Conservation (phyloP, 805 yeast species). For the Starmerella tilneyi region DNA sequence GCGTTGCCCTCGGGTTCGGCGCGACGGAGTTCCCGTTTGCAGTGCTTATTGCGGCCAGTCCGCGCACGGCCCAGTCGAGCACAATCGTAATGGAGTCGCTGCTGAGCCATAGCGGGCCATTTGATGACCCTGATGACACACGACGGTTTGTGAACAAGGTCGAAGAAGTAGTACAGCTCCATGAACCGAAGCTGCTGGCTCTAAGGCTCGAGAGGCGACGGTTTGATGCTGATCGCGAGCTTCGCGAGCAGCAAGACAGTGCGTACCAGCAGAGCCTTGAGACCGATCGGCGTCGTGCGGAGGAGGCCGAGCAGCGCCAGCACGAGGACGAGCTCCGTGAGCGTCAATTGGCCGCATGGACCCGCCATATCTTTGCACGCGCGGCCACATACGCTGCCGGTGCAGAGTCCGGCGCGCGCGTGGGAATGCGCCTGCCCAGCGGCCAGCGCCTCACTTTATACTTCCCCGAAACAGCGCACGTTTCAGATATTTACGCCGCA, state of each 20-base stretch:
- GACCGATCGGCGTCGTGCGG: conserved; percentile 44
- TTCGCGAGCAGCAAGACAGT: conserved; percentile 63
- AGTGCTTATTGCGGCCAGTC: conserved; percentile 63
- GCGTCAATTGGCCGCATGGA: conserved; percentile 24
- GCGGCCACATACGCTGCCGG: conserved; percentile 27
- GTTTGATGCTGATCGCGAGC: conserved; percentile 43
- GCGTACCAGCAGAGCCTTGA: conserved; percentile 64
- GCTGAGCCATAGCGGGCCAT: conserved; percentile 34
- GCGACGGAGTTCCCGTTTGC: conserved; percentile 72
- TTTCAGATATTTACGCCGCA: conserved; percentile 61
- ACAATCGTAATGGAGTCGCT: conserved; percentile 51
- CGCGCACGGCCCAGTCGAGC: conserved; percentile 31
- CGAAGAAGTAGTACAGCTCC: conserved; percentile 42
- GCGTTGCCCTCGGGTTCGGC: conserved; percentile 63
- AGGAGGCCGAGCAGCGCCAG: conserved; percentile 28
- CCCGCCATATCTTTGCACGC: conserved; percentile 27
- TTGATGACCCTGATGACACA: conserved; percentile 33
- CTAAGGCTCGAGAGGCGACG: conserved; percentile 57
- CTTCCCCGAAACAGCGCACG: conserved; percentile 38
- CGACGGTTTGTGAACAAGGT: conserved; percentile 38
- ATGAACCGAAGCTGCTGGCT: conserved; percentile 49
- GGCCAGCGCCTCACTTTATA: conserved; percentile 51
- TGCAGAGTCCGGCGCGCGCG: conserved; percentile 34
- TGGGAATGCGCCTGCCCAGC: conserved; percentile 57
- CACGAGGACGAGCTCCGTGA: conserved; percentile 20